phyloP scores from a whole-genome alignment of 805 yeast species.

The Candida ovalis region DNA sequence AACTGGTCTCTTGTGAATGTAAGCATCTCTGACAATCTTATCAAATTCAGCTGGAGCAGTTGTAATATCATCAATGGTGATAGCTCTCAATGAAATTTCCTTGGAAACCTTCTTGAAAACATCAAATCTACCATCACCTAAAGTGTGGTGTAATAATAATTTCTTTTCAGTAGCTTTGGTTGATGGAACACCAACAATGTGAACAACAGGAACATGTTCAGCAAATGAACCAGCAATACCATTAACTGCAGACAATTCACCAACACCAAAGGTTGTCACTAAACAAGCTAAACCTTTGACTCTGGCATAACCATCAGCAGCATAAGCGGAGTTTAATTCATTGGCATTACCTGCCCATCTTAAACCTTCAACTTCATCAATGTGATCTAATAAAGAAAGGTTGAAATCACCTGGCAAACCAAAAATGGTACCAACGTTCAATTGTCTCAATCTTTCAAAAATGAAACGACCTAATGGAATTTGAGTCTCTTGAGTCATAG shows the following conservation, averaged over 20 bases:
- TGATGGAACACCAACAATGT: conserved; percentile 79
- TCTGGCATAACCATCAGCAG: conserved; percentile 82
- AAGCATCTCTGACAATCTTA: conserved; percentile 64
- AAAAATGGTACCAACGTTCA: conserved; percentile 60
- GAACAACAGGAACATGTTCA: conserved; percentile 77
- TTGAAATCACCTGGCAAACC: conserved; percentile 77
- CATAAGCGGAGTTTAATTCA: conserved; percentile 77
- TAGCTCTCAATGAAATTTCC: conserved; percentile 60
- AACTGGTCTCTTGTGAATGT: conserved; percentile 67
- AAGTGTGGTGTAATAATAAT: conserved; percentile 67
- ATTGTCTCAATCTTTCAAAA: conserved; percentile 70
- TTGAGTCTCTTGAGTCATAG: conserved; percentile 3
- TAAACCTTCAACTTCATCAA: conserved; percentile 64
- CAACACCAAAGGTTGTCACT: conserved; percentile 80
- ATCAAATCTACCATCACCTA: conserved; percentile 75
- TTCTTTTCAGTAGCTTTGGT: conserved; percentile 66
- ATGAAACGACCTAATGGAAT: conserved; percentile 67
- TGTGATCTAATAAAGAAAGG: conserved; percentile 59
- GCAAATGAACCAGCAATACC: conserved; percentile 83
- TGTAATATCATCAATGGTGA: conserved; percentile 55
- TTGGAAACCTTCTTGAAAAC: conserved; percentile 73
- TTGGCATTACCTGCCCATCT: conserved; percentile 85
- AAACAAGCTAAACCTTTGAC: conserved; percentile 67
- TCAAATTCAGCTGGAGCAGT: conserved; percentile 69
- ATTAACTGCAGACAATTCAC: conserved; percentile 72